Evolutionary conservation across 441 rosid genomes (phyloP), one percentile per base, ranked within the genome.

Genomic region (Capsella rubella): DNA sequence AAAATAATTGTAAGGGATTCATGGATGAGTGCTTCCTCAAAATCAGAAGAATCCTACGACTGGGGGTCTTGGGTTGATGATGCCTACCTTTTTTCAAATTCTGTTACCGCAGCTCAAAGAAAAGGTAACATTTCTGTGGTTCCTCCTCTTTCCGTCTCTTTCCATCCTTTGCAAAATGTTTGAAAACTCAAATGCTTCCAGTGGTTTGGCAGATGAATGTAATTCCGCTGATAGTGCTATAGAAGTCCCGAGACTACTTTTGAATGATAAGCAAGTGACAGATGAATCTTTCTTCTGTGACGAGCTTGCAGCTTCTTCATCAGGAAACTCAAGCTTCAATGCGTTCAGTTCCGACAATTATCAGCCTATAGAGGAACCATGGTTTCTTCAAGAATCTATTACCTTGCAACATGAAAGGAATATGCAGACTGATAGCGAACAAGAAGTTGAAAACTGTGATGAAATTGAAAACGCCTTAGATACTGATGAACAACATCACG

Each of bases 311-410:
- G 55, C 71, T 52, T 52, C 67, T 61, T 82, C 67, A 40, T 50
- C 58, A 58, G 84, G 79, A 34, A 74, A 35, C 46, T 78, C 78
- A 66, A 69, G 77, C 51, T 73, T 73, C 46, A 62, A 51, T 71
- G 71, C 64, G 28, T 61, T 73, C 58, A 63, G 76, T 64, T 83
- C 80, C 74, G 85, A 85, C 74, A 87, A 80, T 65, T 75, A 86
- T 64, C 97, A 90, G 78, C 95, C 96, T 64, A 64, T 88, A 55
- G 97, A 95, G 85, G 99, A 95, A 84, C 99, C 99, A 27, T 95
- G 97, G 99, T 84, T 90, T 63, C 68, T 71, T 42, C 81, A 78
- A 67, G 73, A 81, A 77, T 76, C 84, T 64, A 63, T 71, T 16
- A 60, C 72, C 69, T 71, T 77, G 64, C 73, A 56, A 65, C 53